Evolutionary conservation across 1,284 basidiomycete genomes (phyloP).

Genomic region (Cutaneotrichosporon curvatum): DNA sequence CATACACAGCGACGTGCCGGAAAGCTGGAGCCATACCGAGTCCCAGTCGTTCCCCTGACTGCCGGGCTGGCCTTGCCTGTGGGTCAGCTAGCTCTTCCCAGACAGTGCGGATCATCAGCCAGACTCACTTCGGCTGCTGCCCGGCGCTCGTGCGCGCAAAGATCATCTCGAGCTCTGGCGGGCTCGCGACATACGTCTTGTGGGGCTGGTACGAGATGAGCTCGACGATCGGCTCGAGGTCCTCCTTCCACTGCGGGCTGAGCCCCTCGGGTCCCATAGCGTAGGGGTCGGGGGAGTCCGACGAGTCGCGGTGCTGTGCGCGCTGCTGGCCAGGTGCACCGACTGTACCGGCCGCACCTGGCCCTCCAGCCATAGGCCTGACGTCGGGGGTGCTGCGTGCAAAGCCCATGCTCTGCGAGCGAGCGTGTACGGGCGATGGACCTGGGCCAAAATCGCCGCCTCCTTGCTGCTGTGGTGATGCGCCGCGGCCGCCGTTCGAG

Average conservation of each 20-base stretch:
- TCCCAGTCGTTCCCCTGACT: slow-evolving; percentile 77
- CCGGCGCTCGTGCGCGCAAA: slow-evolving; percentile 44
- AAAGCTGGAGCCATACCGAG: slow-evolving; percentile 88
- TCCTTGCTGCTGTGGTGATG: slow-evolving; percentile 6
- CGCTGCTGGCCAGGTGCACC: neutral
- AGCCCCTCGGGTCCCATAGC: no score
- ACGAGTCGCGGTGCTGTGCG: no score
- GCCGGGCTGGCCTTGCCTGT: slow-evolving; percentile 68
- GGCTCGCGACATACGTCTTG: slow-evolving; percentile 46
- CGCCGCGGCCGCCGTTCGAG: neutral
- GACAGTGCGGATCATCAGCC: slow-evolving; percentile 41
- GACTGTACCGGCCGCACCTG: no score
- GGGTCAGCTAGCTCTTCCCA: slow-evolving; percentile 71
- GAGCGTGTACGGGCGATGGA: slow-evolving; percentile 53
- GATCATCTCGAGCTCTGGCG: slow-evolving; percentile 47
- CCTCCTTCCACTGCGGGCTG: slow-evolving; percentile 17
- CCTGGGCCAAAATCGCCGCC: slow-evolving; percentile 44
- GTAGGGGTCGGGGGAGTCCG: no score
- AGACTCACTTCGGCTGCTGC: slow-evolving; percentile 42
- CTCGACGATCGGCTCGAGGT: slow-evolving; percentile 41
- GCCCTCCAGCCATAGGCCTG: no score
- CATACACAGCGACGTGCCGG: slow-evolving; percentile 72
- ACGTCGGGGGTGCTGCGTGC: neutral
- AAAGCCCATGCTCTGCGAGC: slow-evolving; percentile 37
- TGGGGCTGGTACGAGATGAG: slow-evolving; percentile 42